Base-by-base conservation (phyloP, 1,284 basidiomycete species). In the Fistulinella staudtii region DNA sequence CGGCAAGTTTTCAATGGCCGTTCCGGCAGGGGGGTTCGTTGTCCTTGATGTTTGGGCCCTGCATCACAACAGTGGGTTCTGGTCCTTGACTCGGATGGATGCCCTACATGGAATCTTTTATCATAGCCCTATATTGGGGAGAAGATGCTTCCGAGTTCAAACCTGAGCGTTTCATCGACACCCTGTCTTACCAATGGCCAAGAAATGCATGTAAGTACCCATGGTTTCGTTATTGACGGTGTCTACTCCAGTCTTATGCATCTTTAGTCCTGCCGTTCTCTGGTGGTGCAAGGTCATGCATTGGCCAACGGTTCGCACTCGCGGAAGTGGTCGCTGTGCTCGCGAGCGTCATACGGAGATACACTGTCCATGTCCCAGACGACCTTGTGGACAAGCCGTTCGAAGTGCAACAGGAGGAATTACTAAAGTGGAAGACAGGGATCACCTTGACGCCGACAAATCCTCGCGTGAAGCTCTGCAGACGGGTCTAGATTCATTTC, bases 81-180 rank as follows among this genome's bases (percentile, higher is more conserved):
- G n/a, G n/a, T n/a, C n/a, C 13, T 20, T 31, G 20, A 23, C 33
- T 29, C 29, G 8, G 27, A 6, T 5, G 10, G 15, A 5, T 5
- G 24, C 13, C 3, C 34, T 8, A 23, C 1, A 3, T 20, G 10
- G 20, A 30, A n/a, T n/a, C 6, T 7, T 9, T 11, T 21, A 8
- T 13, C 8, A 11, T 37, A 66, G 65, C 65, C 10, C 33, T 70
- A 20, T 54, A 63, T 23, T 79, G 72, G 69, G 74, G 76, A 13
- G 39, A 47, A 4, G 76, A 79, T 38, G 63, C 61, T 0, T 56
- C 62, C 21, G 59, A 64, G 21, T 75, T 71, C 58, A 67, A 58
- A 27, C 73, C 71, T 2, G 73, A 77, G 43, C 67, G 74, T 0
- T 78, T 76, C 64, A 60, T 78, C 24, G 72, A 74, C 36, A 66